Conservation (phyloP, 345 rosid species). For the Zanthoxylum bungeanum region DNA sequence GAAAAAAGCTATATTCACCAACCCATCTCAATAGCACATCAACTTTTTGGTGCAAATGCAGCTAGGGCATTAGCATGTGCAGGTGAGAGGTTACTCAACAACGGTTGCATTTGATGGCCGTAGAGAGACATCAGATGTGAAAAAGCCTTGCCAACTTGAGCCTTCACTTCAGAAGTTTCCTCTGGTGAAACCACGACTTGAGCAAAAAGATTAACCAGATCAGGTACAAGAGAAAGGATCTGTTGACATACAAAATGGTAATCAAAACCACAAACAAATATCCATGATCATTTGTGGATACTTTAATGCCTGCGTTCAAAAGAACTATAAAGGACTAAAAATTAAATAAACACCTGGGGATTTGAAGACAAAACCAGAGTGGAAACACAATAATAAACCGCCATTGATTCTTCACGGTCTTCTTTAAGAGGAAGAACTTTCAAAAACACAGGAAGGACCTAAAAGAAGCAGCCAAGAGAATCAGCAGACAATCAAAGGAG, state of each 20-base stretch:
- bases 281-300: neutral
- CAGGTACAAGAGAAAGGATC: conserved; percentile 79
- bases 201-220: conserved; percentile 82
- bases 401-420: conserved; percentile 90
- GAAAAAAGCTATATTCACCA: neutral
- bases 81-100: conserved; percentile 66
- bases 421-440: conserved; percentile 92
- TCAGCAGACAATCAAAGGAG: conserved; percentile 8
- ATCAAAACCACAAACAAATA: neutral
- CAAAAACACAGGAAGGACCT: conserved; percentile 92
- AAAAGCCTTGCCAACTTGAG: conserved; percentile 80
- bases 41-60: conserved; percentile 62
- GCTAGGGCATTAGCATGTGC: conserved; percentile 82
- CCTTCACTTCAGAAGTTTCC: conserved; percentile 84
- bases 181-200: conserved; percentile 78
- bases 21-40: conserved; percentile 16
- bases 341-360: conserved; percentile 51
- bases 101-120: conserved; percentile 87
- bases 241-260: conserved; percentile 24
- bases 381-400: conserved; percentile 80
- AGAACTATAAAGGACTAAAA: neutral
- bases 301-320: neutral
- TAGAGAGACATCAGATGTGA: conserved; percentile 73
- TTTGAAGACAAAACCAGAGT: conserved; percentile 79
- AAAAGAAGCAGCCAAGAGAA: conserved; percentile 16